Base-by-base conservation (phyloP, 108 stramenopile species). In the Cyclotella sp. region DNA sequence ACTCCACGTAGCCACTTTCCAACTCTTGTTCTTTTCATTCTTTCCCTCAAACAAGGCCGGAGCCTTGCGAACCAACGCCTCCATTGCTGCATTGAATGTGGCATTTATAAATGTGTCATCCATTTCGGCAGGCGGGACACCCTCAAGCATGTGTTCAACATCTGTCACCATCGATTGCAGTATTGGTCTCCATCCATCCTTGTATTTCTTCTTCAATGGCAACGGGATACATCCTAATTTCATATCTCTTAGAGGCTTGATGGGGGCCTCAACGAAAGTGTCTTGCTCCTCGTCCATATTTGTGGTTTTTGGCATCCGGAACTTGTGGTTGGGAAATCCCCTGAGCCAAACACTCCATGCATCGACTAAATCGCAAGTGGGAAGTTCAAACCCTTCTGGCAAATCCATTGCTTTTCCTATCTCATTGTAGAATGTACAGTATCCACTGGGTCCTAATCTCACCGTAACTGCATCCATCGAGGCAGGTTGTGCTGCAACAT, bases 141-240 rank as follows among this genome's bases (percentile, higher is more conserved):
- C 55, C 24, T 69, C 76, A 46, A 77, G 24, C 58, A 62, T 27
- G 30, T 77, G 45, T 21, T 59, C 68, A 44, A 77, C 49, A 46
- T 54, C 60, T 44, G 46, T 40, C 8, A 21, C 27, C 76, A 77
- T 77, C 15, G 39, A 69, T 52, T 66, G 68, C 16, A 77, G 47
- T 34, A 77, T 70, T n/a, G 76, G 76, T n/a, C 67, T 69, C 76
- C 76, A 77, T 14, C 76, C 76, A 70, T 77, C 76, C 46, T 77
- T 77, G 40, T 70, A 70, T 22, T 70, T 77, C 49, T 77, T 77
- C 52, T 70, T 77, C 59, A 70, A 41, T 13, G 68, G n/a, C 39
- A 47, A 49, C 12, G 68, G 76, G 15, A 77, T 40, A 27, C 24
- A 41, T 18, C 51, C 51, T 49, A 68, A 16, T 47, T 51, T 44